Evolutionary conservation across 805 yeast species (phyloP), one percentile per base, ranked within the genome.

Genomic region (Kuraishia molischiana): DNA sequence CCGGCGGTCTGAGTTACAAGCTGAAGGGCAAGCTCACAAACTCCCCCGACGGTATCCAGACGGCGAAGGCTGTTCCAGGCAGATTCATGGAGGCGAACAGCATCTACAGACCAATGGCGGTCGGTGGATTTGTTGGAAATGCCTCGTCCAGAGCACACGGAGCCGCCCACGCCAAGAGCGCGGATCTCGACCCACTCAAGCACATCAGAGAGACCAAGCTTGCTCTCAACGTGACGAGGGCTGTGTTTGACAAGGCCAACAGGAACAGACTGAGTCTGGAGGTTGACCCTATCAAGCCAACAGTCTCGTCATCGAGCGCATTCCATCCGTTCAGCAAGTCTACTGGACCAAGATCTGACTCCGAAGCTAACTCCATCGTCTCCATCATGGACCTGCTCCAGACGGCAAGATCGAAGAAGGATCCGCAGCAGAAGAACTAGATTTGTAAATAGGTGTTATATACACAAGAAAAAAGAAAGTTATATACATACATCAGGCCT

Each of bases 1-100:
- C 83, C 5, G 95, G 82, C 21, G 95, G 95, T 5, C 66, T 85
- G 42, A 71, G 85, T 2, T 85, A 84, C 49, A 66, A 64, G 29
- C 69, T 81, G 43, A 70, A 67, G 41, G 95, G 95, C 5, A 71
- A 85, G 53, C 60, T 85, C 29, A 53, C 63, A 41, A 81, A 76
- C 53, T 66, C 82, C 3, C 92, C 94, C 18, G 74, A 79, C 49
- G 95, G 95, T 36, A 58, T 76, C 19, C 61, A 69, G 34, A 58
- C 67, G 40, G 56, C 60, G 10, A 61, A 61, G 38, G 65, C 79
- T 31, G 75, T 74, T 15, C 84, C 87, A 13, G 94, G 90, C 41
- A 75, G 95, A 64, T 59, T 74, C 34, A 61, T 73, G 33, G 64
- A 64, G 39, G 58, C 67, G 31, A 58, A 63, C 44, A 65, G 55